Base-by-base conservation (phyloP, 805 yeast genomes). In the Wickerhamomyces bisporus region DNA sequence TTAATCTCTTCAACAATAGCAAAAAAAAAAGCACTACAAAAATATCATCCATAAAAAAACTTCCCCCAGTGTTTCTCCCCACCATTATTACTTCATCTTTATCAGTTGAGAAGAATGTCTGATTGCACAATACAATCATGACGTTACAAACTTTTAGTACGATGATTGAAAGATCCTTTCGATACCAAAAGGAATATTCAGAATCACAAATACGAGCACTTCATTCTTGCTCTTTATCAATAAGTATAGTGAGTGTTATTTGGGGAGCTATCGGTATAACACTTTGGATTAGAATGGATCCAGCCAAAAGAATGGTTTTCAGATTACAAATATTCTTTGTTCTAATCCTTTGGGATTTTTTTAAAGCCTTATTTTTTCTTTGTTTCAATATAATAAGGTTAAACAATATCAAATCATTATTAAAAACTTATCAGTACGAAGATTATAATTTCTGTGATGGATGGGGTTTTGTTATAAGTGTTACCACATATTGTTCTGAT, bases 251-350 rank as follows among this genome's bases (percentile, higher is more conserved):
- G 3, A 43, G 53, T 28, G 45, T 50, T 8, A 26, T 42, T 3
- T 23, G 36, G 7, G 57, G 57, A 0, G n/a, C 32, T 0, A 7
- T 45, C 1, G 57, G 49, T 2, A 33, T 49, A 1, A 14, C 36
- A 1, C 17, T 52, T 3, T 52, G 53, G 50, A n/a, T 46, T 3
- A 26, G 48, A 16, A 50, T 52, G 57, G 48, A 50, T 11, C 43
- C 50, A 1, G 34, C 44, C 14, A 34, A 50, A 26, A 31, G 53
- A 25, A 31, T 51, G 35, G 39, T 49, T 18, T 52, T 50, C 34
- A 40, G 57, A 23, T 33, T 52, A 6, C 43, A 45, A 16, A 31
- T 52, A 21, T 37, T 52, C 23, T 16, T 48, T n/a, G 13, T 23
- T 2, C 33, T 52, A 14, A 48, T 50, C 10, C 10, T 43, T 3